Conservation (phyloP, 1,139 yeast species). For the Magnusiomyces paraingens region DNA sequence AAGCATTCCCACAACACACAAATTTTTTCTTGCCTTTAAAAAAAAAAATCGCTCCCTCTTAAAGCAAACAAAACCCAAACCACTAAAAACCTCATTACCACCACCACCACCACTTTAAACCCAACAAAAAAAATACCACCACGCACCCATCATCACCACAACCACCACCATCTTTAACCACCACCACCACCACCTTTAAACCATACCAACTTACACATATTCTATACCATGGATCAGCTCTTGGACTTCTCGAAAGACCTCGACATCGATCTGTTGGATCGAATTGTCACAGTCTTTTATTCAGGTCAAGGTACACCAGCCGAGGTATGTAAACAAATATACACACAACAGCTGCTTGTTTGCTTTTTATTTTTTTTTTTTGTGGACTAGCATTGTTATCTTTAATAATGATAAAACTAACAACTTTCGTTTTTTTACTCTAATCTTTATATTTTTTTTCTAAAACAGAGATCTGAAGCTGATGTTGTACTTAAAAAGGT, state of each 20-base stretch:
- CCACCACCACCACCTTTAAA: conserved; percentile 14
- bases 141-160: neutral
- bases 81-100: no score
- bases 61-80: no score
- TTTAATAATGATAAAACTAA: neutral
- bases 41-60: no score
- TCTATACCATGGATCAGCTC: conserved; percentile 63
- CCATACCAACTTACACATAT: conserved; percentile 1
- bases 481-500: conserved; percentile 68
- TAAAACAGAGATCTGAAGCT: conserved; percentile 60
- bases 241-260: conserved; percentile 81
- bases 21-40: no score
- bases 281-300: conserved; percentile 81
- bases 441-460: conserved; percentile 8
- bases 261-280: conserved; percentile 74
- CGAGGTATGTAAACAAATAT: conserved; percentile 28
- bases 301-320: conserved; percentile 64
- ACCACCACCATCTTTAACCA: conserved; percentile 13
- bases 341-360: no score
- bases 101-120: neutral
- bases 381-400: no score
- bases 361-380: neutral
- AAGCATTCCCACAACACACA: no score
- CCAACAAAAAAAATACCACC: neutral
- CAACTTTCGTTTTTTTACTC: neutral